Percentiles rank a stretch among this genome's conserved stretches.
Evolutionary conservation across 1,284 basidiomycete species (phyloP).

Genomic region (Volvariella surrecta): DNA sequence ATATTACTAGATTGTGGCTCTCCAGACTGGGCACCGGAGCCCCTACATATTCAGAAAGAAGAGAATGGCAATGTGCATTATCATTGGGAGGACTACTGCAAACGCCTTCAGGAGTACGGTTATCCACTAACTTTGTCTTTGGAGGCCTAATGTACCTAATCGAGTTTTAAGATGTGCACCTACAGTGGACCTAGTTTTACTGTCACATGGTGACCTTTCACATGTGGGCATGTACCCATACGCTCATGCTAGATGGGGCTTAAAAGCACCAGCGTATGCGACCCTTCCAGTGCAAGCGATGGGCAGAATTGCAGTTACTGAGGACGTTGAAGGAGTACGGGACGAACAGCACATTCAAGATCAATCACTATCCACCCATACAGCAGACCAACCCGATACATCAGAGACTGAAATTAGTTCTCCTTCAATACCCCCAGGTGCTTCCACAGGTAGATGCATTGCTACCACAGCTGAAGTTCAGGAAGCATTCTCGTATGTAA

Average conservation of each 20-base stretch:
- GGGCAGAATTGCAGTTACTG: slow-evolving; percentile 83
- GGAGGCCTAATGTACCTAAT: too few relatives aligned
- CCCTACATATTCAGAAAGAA: slow-evolving; percentile 26
- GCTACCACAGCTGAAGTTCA: slow-evolving; percentile 83
- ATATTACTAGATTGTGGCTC: slow-evolving; percentile 94
- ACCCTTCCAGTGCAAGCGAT: slow-evolving; percentile 96
- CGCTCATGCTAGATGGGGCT: slow-evolving; percentile 80
- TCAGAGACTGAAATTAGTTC: slow-evolving; percentile 16
- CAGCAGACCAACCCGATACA: slow-evolving; percentile 14
- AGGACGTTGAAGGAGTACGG: slow-evolving; percentile 75
- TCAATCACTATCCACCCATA: slow-evolving; percentile 17
- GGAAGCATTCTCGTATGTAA: slow-evolving; percentile 89
- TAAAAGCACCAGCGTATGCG: slow-evolving; percentile 91
- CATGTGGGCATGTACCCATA: slow-evolving; percentile 91
- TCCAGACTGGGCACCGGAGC: slow-evolving; percentile 75
- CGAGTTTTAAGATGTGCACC: slow-evolving; percentile 54
- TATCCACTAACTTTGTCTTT: slow-evolving; percentile 4
- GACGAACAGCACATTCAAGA: slow-evolving; percentile 65
- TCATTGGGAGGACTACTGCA: slow-evolving; percentile 56
- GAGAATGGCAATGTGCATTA: slow-evolving; percentile 26
- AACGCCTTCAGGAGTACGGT: slow-evolving; percentile 54
- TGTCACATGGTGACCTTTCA: slow-evolving; percentile 89
- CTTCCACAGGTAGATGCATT: slow-evolving; percentile 46
- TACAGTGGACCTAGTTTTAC: slow-evolving; percentile 76
- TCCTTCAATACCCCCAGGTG: slow-evolving; percentile 10